A percentile compares a stretch with the other conserved stretches of the same genome.
These are phyloP conservation scores for Peronospora belbahrii DNA, from an alignment of 352 stramenopile species.

Conservation along the genomic window DNA sequence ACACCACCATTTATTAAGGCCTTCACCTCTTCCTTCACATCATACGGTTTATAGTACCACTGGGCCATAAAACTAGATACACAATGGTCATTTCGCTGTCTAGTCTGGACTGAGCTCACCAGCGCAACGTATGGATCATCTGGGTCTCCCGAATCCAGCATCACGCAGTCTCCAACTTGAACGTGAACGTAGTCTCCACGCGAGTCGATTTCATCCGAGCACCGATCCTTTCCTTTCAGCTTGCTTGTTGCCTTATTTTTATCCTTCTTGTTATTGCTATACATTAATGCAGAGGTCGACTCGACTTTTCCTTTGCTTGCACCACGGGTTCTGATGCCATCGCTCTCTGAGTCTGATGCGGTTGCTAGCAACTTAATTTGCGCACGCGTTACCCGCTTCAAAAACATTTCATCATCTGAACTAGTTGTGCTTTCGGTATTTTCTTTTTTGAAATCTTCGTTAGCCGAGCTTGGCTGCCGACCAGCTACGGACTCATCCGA, in stretches of 20 bases:
- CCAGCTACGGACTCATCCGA: conserved; percentile 6
- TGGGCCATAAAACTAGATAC: conserved; percentile 63
- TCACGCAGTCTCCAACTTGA: conserved; percentile 67
- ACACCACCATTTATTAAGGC: conserved; percentile 48
- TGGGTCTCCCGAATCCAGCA: conserved; percentile 63
- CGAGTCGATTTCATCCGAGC: conserved; percentile 41
- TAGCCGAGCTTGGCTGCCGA: neutral
- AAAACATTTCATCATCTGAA: conserved; percentile 15
- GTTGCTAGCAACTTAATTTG: conserved; percentile 4
- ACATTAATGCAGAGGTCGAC: neutral
- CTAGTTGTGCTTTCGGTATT: conserved; percentile 23
- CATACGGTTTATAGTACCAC: conserved; percentile 82
- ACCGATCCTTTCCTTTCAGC: conserved; percentile 16
- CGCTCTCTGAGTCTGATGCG: conserved; percentile 17
- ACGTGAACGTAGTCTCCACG: conserved; percentile 54
- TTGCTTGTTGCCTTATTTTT: conserved; percentile 5
- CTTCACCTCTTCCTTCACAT: conserved; percentile 60
- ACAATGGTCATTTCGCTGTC: conserved; percentile 35
- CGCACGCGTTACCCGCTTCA: conserved; percentile 19
- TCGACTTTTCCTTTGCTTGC: conserved; percentile 15
- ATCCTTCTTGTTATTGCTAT: conserved; percentile 7
- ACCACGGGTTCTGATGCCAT: conserved; percentile 17
- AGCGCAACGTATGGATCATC: conserved; percentile 66
- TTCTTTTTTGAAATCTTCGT: conserved; percentile 9
- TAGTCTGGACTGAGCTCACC: conserved; percentile 64